Base-by-base conservation (phyloP, 2,329 filamentous ascomycete species). In the Fusarium bulbicola region DNA sequence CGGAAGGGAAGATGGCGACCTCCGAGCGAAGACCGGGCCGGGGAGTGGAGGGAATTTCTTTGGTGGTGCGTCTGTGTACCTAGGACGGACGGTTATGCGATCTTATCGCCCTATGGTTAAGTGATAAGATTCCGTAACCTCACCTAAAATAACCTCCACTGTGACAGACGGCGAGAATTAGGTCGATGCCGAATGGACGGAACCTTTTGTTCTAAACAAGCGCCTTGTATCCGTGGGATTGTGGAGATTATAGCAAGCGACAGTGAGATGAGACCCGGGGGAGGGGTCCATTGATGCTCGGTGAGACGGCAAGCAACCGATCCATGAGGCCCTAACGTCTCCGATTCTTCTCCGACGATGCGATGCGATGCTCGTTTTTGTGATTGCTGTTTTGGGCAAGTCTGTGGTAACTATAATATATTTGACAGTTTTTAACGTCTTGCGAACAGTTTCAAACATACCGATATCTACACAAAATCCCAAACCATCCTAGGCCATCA, bases 41-140 rank as follows among this genome's bases (percentile, higher is more conserved):
- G 76, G 63, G 76, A 68, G 59, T 69, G 66, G 59, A 78, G 76
- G 76, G 76, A 76, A 77, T 77, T 78, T 78, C 61, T 73, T 75
- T 76, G 74, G 73, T 76, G 67, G 75, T 75, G 68, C 34, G 59
- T 52, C 40, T 59, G 34, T 45, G 59, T 61, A 10, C 14, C 32
- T 0, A 34, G 32, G 32, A 34, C 32, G 15, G 21, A n/a, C 46
- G 28, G 26, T 9, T 47, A 49, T 32, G 47, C 28, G n/a, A 72
- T 76, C 74, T 77, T 77, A 77, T 77, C 74, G 76, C 40, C 14
- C 40, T 72, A 66, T 70, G 70, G 60, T 72, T 75, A 65, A 70
- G 67, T 65, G 64, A 76, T 72, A 76, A 72, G 47, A 60, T 58
- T 64, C 72, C 70, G 59, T 63, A 66, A 63, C 46, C 45, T 36